These are phyloP conservation scores for Blastobotrys malaysiensis DNA, from an alignment of 1,139 yeast species.

Conservation along the genomic window DNA sequence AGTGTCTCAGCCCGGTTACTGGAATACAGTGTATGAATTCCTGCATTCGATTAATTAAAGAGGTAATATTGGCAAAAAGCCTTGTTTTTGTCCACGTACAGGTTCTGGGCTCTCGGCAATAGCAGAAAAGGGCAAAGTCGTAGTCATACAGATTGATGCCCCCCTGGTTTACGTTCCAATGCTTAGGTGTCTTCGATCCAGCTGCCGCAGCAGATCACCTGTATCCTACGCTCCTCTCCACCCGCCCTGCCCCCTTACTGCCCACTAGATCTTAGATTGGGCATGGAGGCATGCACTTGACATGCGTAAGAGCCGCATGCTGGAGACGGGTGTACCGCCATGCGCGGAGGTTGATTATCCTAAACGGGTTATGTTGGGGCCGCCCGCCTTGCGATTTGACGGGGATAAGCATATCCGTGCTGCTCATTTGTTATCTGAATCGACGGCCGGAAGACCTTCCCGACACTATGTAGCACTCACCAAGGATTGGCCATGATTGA, in stretches of 20 bases:
- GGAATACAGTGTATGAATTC: conserved; percentile 62
- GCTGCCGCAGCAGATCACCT: background rate
- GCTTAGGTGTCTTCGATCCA: too few relatives aligned
- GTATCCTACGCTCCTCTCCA: background rate
- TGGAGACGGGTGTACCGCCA: background rate
- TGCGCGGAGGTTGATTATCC: background rate
- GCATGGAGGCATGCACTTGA: background rate
- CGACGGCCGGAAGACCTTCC: background rate
- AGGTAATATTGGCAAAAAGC: background rate
- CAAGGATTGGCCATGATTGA: background rate
- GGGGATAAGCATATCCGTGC: background rate
- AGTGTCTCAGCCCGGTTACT: conserved; percentile 62
- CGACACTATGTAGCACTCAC: too few relatives aligned
- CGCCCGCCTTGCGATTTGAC: background rate
- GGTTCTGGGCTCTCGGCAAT: too few relatives aligned
- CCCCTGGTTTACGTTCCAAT: background rate
- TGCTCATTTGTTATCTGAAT: background rate
- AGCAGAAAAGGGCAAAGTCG: too few relatives aligned
- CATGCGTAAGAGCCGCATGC: background rate
- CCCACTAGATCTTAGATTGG: background rate
- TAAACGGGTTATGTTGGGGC: background rate
- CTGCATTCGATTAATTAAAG: background rate
- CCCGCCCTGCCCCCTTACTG: background rate
- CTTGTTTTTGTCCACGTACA: too few relatives aligned
- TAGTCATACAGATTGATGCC: too few relatives aligned